Base-by-base conservation (phyloP, 768 basidiomycete species). In the Pleurotus pulmonarius region DNA sequence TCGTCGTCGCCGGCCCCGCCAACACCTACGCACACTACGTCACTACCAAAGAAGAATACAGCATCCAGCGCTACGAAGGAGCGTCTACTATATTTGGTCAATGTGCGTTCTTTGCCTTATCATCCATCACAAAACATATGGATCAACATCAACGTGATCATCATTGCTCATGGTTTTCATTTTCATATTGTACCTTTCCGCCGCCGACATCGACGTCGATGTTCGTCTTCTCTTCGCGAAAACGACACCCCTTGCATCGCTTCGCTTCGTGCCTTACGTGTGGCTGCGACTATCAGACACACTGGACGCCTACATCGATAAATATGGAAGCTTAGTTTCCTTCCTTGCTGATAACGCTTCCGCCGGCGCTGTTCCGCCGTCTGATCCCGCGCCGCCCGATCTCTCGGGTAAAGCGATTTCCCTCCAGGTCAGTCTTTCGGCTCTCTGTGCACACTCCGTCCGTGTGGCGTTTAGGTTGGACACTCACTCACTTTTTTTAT, bases 11-110 rank as follows among this genome's bases (percentile, higher is more conserved):
- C 12, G 90, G 88, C 12, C 90, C 90, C n/a, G 88, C 88, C 4
- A 92, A 91, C 60, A 86, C 87, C 4, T 92, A 92, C 64, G 81
- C 74, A 0, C 89, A 90, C 69, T 89, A 90, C 65, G 75, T 90
- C 51, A 73, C 88, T 1, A 90, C 88, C 25, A 76, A 72, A 8
- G 88, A 92, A 67, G 88, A 90, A 67, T 91, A 89, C 65, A 69
- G 76, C 20, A 70, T 88, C 12, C 90, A 92, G 68, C 78, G 90
- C 49, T 90, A 90, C 61, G 90, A 92, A 70, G 90, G 89, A 49
- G 89, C 87, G 0, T 90, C 89, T 44, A 91, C 87, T 7, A 75
- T 91, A 45, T 91, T 83, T 68, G 90, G 90, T 39, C 83, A 77
- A 57, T 80, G 90, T 90, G 60, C 67, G 85, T 75, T 3, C n/a